Base-by-base conservation (phyloP, 2,329 filamentous ascomycete species). In the Colletotrichum filicis region DNA sequence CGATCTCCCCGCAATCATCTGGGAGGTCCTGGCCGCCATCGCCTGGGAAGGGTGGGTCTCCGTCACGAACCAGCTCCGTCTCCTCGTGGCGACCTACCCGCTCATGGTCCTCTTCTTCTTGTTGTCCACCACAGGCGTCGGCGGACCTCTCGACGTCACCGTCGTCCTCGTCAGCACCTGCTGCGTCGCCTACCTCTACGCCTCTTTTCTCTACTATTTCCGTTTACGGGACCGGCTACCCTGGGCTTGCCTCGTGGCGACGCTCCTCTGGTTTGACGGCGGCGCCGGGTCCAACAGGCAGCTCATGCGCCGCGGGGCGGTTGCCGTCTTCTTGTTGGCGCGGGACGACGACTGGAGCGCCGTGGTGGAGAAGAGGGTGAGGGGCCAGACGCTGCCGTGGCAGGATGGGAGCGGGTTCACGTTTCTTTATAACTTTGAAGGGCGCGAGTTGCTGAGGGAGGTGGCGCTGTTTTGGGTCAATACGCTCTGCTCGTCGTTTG, bases 41-140 rank as follows among this genome's bases (percentile, higher is more conserved):
- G 37, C 61, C 16, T 71, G 61, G 66, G 60, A 65, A 24, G 67
- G 42, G 32, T 70, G 60, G 55, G 56, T 61, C 71, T 55, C 71
- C 24, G 16, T 73, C 66, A 61, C 71, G 32, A 73, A 73, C 66
- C 71, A 70, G 60, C 56, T 73, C 26, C 71, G 71, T 30, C 71
- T 73, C 35, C 30, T 73, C 28, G 14, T 73, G 42, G 71, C 71
- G n/a, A 57, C 66, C 53, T 73, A 73, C 56, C 71, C 71, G 26
- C 66, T 73, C 4, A 71, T 73, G 71, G 71, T 58, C 24, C 49
- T 71, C 22, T 53, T 73, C 24, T 73, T 61, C 66, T 26, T 73
- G 16, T 30, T 42, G 14, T 42, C 14, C 37, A 16, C 58, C 61
- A 71, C 70, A 4, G 30, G 2, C 22, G 52, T 28, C 66, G 60